Base-by-base conservation (phyloP, 768 basidiomycete genomes). In the Pulveroboletus frians region DNA sequence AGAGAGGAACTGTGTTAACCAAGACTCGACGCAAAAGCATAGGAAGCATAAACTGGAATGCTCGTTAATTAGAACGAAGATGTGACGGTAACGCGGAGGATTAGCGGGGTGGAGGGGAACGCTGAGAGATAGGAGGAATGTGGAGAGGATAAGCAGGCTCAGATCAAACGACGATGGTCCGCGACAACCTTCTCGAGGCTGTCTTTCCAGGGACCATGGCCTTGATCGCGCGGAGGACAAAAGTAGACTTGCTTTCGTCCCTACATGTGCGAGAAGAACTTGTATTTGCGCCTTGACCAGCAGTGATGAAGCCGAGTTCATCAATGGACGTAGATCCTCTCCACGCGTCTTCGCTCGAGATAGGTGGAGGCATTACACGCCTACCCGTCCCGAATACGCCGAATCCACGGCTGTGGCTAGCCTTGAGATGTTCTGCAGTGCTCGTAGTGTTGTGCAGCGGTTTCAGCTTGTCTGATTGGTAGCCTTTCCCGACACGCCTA, bases 401-500 rank as follows among this genome's bases (percentile, higher is more conserved):
- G 21, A 69, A 61, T 30, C 57, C 58, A 26, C 64, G 64, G 10
- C 55, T 31, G 20, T 66, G 51, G 39, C 41, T 42, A 10, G 45
- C 23, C 49, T 56, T 67, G 40, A 26, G 32, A 21, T 54, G 50
- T 15, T 68, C 68, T 18, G 50, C 17, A 15, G 56, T 49, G 37
- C 50, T 50, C 60, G 58, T 3, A 14, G 49, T 57, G 51, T 73
- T 72, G 5, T 65, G 65, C 35, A 75, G 60, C 3, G 79, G 73
- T 20, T 71, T 76, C 45, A 68, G 47, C 53, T 77, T 78, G 45
- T 87, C 79, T 2, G 86, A 89, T 65, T 91, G 85, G 57, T 91
- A 90, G 7, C 89, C 88, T 59, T 80, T 83, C 4, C 89, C 89
- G 8, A 85, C 69, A 26, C 88, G 85, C 60, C 83, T 89, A 35